Conservation (phyloP, 768 basidiomycete species). For the Hydnomerulius pinastri region DNA sequence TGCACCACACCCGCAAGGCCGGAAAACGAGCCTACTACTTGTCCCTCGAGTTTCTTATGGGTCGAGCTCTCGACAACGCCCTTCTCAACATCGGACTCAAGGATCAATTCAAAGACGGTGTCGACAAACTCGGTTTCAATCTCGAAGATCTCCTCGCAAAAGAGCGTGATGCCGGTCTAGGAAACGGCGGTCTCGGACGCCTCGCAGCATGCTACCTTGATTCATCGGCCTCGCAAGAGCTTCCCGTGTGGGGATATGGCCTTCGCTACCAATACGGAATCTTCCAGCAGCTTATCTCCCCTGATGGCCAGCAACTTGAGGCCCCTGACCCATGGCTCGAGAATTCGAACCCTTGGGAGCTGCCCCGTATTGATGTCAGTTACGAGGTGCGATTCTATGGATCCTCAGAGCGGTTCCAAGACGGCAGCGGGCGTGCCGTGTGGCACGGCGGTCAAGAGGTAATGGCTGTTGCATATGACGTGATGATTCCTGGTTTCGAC, state of each 20-base stretch:
- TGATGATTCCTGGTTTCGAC: slow-evolving; percentile 84
- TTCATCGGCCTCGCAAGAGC: slow-evolving; percentile 84
- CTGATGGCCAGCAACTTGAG: slow-evolving; percentile 82
- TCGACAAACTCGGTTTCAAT: slow-evolving; percentile 82
- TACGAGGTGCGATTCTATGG: slow-evolving; percentile 93
- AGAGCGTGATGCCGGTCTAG: slow-evolving; percentile 93
- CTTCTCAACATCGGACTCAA: slow-evolving; percentile 90
- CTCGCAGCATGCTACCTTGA: slow-evolving; percentile 98
- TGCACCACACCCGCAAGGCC: slow-evolving; percentile 74
- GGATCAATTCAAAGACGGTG: slow-evolving; percentile 65
- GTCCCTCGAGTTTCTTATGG: slow-evolving; percentile 92
- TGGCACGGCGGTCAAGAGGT: slow-evolving; percentile 96
- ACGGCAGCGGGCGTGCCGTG: slow-evolving; percentile 58
- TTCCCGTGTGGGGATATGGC: slow-evolving; percentile 96
- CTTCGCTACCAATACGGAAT: slow-evolving; percentile 93
- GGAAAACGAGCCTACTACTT: slow-evolving; percentile 95
- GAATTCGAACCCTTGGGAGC: slow-evolving; percentile 86
- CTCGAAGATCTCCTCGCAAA: slow-evolving; percentile 85
- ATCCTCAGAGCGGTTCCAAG: slow-evolving; percentile 63
- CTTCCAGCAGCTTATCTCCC: slow-evolving; percentile 90
- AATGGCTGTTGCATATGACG: slow-evolving; percentile 90
- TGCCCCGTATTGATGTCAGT: slow-evolving; percentile 80
- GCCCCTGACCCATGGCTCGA: slow-evolving; percentile 94
- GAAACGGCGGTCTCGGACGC: slow-evolving; percentile 94
- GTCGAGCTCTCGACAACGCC: slow-evolving; percentile 75